These are phyloP conservation scores for Linum tenue DNA, from an alignment of 345 rosid genomes.

Conservation along the genomic window DNA sequence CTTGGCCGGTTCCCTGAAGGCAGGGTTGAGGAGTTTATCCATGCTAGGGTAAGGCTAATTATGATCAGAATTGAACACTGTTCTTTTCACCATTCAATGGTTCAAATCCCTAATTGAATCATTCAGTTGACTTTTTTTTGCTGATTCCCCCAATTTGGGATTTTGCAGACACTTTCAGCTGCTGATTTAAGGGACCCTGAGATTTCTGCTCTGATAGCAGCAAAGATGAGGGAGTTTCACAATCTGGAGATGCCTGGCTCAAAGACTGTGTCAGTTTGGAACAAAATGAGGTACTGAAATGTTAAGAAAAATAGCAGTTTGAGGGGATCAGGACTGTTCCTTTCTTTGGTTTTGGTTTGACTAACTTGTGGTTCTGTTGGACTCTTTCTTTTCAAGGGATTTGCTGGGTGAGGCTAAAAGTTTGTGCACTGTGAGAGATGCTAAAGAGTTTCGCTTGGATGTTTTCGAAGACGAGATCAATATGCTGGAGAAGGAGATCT, in stretches of 20 bases:
- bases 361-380: background rate
- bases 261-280: conserved; percentile 49
- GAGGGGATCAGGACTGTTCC: background rate
- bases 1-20: background rate
- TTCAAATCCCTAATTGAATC: too few relatives aligned
- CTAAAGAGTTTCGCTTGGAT: conserved; percentile 42
- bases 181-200: conserved; percentile 58
- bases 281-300: conserved; percentile 52
- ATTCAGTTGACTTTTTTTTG: background rate
- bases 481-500: conserved; percentile 45
- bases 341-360: too few relatives aligned
- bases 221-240: conserved; percentile 77
- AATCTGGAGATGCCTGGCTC: conserved; percentile 73
- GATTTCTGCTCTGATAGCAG: conserved; percentile 58
- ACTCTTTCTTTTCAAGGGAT: conserved; percentile 25
- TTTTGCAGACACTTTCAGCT: conserved; percentile 76
- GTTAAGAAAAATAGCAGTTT: background rate
- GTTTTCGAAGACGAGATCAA: conserved; percentile 44
- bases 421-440: conserved; percentile 44
- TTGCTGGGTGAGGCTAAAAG: conserved; percentile 59
- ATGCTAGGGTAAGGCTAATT: background rate
- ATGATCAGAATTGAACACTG: background rate
- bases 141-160: background rate
- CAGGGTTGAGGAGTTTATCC: background rate
- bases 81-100: too few relatives aligned